Evolutionary conservation across 2,329 filamentous ascomycete genomes (phyloP), one percentile per base, ranked within the genome.

Genomic region (Penicillium sp.): DNA sequence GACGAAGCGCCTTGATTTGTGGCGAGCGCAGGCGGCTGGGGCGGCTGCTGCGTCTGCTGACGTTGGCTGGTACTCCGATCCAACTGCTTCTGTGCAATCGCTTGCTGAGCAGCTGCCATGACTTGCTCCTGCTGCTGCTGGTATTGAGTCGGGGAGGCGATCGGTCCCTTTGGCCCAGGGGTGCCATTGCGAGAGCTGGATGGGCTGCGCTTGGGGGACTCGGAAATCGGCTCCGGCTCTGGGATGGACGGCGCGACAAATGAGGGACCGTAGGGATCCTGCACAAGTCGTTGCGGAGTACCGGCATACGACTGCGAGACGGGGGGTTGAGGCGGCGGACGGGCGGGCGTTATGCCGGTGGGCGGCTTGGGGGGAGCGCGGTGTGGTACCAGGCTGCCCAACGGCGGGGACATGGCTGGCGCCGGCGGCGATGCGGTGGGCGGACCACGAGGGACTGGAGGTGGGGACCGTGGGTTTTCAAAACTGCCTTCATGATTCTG

Each of bases 381-480:
- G 65, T 84, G 88, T 44, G 94, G 92, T 67, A 95, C 80, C 64
- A 91, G 76, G 55, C 72, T 74, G 46, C 81, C 81, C 63, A 69
- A 74, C 70, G 65, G 58, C 20, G 69, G 68, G 48, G 68, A 65
- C 52, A 68, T 63, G 55, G 80, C 69, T 2, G 48, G 33, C 13
- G 43, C 41, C 9, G 49, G 33, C 22, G 45, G 82, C 68, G 82
- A 81, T 50, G 73, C 68, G 38, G 63, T 63, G 39, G 69, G 61
- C 53, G 64, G 60, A 22, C 68, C 70, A 30, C 81, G 69, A 51
- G 92, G 92, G 54, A 96, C 89, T 10, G 92, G 94, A 57, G 94
- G 94, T 35, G 94, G 89, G 16, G 92, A 89, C 67, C 94, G 84
- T 44, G 94, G 94, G 68, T 99, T 97, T 76, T 97, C 94, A 74